Base-by-base conservation (phyloP, 2,329 filamentous ascomycete species). In the Tolypocladium pustulatum region DNA sequence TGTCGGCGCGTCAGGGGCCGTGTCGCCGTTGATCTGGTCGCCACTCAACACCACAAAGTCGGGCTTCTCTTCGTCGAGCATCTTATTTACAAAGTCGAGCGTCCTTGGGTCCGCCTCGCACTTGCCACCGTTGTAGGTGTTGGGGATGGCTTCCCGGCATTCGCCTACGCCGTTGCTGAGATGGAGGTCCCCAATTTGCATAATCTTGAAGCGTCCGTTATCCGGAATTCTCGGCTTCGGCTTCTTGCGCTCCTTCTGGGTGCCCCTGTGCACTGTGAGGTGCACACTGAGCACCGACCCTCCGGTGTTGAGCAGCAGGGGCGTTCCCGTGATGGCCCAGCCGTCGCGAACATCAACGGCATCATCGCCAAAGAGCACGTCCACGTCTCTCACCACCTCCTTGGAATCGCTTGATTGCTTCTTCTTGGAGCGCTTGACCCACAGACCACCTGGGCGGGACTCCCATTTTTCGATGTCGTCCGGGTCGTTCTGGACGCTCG, bases 151-250 rank as follows among this genome's bases (percentile, higher is more conserved):
- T 65, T 99, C 91, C 63, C 94, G 85, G 69, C 94, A 99, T 52
- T 75, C 75, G 12, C 94, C 94, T 6, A 92, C 80, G 12, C 93
- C 94, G 2, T 94, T 99, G 68, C 91, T 93, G 58, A 99, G 76
- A 73, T 99, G 94, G 61, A 97, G 76, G 75, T 99, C 94, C n/a
- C 91, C 89, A 58, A 96, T 79, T 74, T 99, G 94, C 81, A 99
- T 85, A 63, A 99, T 96, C 78, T 97, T 97, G 78, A 97, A 97
- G 66, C 88, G 91, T 36, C 93, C 94, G 69, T 94, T 91, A 61
- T 95, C 91, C 51, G 84, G 83, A 62, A 99, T 90, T 60, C 89
- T 84, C 13, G 88, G 89, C 43, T 84, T 77, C 0, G 89, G 88
- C 70, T 87, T 91, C 67, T 85, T 81, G 40, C 80, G 72, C 63